These are phyloP conservation scores for Neofusicoccum kwambonambiense DNA, from an alignment of 2,329 filamentous ascomycete species.

Conservation along the genomic window DNA sequence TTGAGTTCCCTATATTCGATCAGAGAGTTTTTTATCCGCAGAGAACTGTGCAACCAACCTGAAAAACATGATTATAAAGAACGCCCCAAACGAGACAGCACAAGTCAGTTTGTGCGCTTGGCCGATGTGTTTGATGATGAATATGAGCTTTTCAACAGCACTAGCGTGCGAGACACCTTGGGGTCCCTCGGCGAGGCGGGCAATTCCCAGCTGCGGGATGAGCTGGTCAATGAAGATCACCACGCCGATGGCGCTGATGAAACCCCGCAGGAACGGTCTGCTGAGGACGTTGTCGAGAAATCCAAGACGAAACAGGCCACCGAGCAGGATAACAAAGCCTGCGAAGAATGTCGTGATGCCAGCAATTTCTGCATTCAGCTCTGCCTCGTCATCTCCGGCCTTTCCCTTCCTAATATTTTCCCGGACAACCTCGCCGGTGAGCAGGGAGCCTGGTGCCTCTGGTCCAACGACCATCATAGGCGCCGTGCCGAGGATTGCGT, in stretches of 20 bases:
- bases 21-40: slow-evolving; percentile 13
- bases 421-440: slow-evolving; percentile 84
- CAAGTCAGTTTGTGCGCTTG: slow-evolving; percentile 73
- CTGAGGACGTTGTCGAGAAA: slow-evolving; percentile 95
- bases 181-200: slow-evolving; percentile 59
- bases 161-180: slow-evolving; percentile 76
- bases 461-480: slow-evolving; percentile 93
- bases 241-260: slow-evolving; percentile 95
- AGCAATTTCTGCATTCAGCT: slow-evolving; percentile 76
- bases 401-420: slow-evolving; percentile 69
- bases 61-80: slow-evolving; percentile 86
- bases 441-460: slow-evolving; percentile 86
- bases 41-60: slow-evolving; percentile 50
- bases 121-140: slow-evolving; percentile 67
- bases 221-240: slow-evolving; percentile 95
- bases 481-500: slow-evolving; percentile 86
- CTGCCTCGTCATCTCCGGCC: slow-evolving; percentile 64
- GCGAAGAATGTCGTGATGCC: slow-evolving; percentile 87
- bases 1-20: slow-evolving; percentile 67
- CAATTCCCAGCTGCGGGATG: slow-evolving; percentile 83
- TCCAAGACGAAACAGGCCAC: slow-evolving; percentile 79
- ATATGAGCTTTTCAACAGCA: slow-evolving; percentile 79
- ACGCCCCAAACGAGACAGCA: slow-evolving; percentile 73
- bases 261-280: slow-evolving; percentile 86
- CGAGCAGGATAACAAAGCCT: slow-evolving; percentile 82